Percentiles rank a stretch among this genome's conserved stretches.
Conservation (phyloP, 176 grass and related monocot species). For the Hsuehochloa calcarea region DNA sequence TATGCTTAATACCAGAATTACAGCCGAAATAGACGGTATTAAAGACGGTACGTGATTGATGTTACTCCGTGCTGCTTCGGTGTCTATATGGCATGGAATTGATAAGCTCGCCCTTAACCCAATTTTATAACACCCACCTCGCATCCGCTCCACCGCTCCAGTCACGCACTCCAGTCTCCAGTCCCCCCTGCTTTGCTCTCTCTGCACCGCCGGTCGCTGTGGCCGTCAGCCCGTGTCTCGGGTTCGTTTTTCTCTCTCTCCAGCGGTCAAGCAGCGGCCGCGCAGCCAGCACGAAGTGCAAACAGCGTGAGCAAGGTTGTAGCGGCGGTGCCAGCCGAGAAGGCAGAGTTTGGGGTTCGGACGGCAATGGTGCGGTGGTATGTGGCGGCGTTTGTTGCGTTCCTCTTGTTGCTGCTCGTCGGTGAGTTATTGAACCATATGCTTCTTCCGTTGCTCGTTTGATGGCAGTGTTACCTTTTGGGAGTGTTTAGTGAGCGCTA, state of each 20-base stretch:
- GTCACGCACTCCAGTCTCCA: conserved; percentile 25
- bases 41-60: too few relatives aligned
- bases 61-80: too few relatives aligned
- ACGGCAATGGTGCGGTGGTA: conserved; percentile 39
- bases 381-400: not conserved
- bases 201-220: conserved; percentile 21
- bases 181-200: conserved; percentile 1
- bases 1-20: too few relatives aligned
- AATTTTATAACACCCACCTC: conserved; percentile 41
- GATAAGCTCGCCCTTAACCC: not conserved
- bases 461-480: not conserved
- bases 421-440: conserved; percentile 34
- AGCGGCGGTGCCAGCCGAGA: not conserved
- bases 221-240: conserved; percentile 37
- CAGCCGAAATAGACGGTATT: too few relatives aligned
- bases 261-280: conserved; percentile 21
- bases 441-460: not conserved
- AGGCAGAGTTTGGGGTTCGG: not conserved
- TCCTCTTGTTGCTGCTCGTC: conserved; percentile 40
- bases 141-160: conserved; percentile 37
- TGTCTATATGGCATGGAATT: too few relatives aligned
- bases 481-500: not conserved
- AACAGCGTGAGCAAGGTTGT: not conserved
- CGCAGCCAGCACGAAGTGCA: not conserved
- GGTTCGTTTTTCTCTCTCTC: not conserved